Percentiles rank a stretch among this genome's conserved stretches.
Evolutionary conservation across 73 alveolate genomes (phyloP).

Genomic region (Tetrahymena malaccensis): DNA sequence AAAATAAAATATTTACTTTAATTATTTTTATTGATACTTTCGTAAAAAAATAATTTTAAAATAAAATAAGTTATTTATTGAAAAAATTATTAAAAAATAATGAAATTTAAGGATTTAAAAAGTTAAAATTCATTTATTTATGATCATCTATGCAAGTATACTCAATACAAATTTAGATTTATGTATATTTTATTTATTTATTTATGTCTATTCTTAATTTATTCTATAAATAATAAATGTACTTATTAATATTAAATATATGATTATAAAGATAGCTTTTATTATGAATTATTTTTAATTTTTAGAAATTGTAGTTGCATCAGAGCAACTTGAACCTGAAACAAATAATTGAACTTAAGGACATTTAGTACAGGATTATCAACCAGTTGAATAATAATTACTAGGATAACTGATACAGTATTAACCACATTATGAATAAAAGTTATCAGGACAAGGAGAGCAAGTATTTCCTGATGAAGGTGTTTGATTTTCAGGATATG

Average conservation of each 20-base stretch:
- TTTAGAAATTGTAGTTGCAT: background rate
- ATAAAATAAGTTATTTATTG: too few relatives aligned
- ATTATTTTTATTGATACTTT: too few relatives aligned
- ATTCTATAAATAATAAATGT: too few relatives aligned
- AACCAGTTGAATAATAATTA: background rate
- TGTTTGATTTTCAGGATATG: background rate
- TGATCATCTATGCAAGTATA: too few relatives aligned
- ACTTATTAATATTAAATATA: background rate
- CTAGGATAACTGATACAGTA: background rate
- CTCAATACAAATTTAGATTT: too few relatives aligned
- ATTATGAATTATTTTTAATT: background rate
- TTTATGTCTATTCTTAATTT: too few relatives aligned
- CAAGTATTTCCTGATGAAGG: background rate
- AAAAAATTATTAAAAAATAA: too few relatives aligned
- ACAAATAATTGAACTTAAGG: background rate
- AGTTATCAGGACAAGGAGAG: background rate
- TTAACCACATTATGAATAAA: background rate
- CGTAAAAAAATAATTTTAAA: too few relatives aligned
- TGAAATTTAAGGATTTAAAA: too few relatives aligned
- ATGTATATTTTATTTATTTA: too few relatives aligned
- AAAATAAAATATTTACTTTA: too few relatives aligned
- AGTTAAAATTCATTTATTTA: too few relatives aligned
- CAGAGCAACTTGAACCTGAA: background rate
- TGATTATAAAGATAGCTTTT: background rate
- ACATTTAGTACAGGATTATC: background rate